phyloP scores from a whole-genome alignment of 768 basidiomycete species.

The Ramaria sp. region DNA sequence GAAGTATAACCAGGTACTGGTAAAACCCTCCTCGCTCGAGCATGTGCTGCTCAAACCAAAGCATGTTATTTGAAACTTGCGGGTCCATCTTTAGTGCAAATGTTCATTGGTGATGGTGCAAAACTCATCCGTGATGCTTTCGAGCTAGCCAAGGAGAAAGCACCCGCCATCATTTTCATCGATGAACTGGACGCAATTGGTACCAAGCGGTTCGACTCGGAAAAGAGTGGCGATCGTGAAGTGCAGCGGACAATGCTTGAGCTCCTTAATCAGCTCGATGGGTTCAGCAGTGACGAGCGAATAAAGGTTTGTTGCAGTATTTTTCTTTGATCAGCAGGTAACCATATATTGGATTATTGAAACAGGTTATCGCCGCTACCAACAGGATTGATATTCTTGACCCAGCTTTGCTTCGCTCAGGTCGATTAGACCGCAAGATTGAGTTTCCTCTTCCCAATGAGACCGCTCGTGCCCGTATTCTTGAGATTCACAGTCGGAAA shows the following conservation, averaged over 20 bases:
- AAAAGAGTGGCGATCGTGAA: conserved; percentile 97
- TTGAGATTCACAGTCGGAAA: conserved; percentile 96
- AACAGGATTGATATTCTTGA: conserved; percentile 99
- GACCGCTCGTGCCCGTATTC: conserved; percentile 88
- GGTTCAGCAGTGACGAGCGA: conserved; percentile 91
- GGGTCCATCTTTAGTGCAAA: conserved; percentile 95
- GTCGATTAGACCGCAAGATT: conserved; percentile 95
- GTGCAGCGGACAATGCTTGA: conserved; percentile 99
- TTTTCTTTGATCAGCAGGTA: conserved; percentile 3
- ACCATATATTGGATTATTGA: neutral
- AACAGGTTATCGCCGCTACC: conserved; percentile 93
- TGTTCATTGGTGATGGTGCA: conserved; percentile 99
- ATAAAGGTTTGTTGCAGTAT: conserved; percentile 64
- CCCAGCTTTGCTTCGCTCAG: conserved; percentile 95
- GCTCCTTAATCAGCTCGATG: conserved; percentile 94
- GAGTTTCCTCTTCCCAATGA: conserved; percentile 97
- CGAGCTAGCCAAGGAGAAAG: conserved; percentile 95
- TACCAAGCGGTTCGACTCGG: conserved; percentile 96
- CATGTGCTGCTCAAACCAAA: conserved; percentile 95
- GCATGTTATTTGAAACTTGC: conserved; percentile 98
- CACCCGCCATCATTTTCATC: conserved; percentile 98
- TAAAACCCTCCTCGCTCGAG: conserved; percentile 94
- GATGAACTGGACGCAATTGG: conserved; percentile 99
- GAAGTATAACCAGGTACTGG: conserved; percentile 56
- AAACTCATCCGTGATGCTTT: conserved; percentile 98